These are phyloP conservation scores for Dendrocalamus latiflorus DNA, from an alignment of 202 grass and related monocot species.

Conservation along the genomic window DNA sequence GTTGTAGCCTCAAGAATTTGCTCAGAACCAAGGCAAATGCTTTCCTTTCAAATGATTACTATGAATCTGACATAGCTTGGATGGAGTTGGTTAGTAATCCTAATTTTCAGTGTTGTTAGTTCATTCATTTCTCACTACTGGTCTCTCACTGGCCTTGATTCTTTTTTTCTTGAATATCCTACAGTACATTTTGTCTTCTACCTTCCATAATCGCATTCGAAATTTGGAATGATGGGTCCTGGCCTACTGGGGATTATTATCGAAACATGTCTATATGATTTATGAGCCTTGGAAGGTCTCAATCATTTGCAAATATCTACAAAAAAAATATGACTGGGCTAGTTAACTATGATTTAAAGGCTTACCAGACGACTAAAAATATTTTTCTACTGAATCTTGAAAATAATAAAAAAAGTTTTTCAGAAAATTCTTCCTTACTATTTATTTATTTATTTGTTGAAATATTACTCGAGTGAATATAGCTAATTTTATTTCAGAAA, in stretches of 20 bases:
- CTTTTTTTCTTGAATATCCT: neutral
- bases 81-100: constrained; percentile 79
- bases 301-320: neutral
- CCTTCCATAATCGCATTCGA: neutral
- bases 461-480: neutral
- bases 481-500: neutral
- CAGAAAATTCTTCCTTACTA: neutral
- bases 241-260: neutral
- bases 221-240: neutral
- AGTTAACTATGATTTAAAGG: neutral
- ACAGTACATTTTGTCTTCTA: neutral
- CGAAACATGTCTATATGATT: neutral
- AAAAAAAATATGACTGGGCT: neutral
- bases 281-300: neutral
- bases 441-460: neutral
- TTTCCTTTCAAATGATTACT: constrained; percentile 93
- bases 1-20: constrained; percentile 71
- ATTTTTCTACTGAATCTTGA: neutral
- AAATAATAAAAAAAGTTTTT: neutral
- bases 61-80: constrained; percentile 97
- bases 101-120: constrained; percentile 18
- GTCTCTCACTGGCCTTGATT: neutral
- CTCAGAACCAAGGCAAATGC: constrained; percentile 82
- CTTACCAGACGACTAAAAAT: neutral
- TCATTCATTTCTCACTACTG: neutral